Evolutionary conservation across 352 stramenopile species (phyloP).

Genomic region (Globisporangium okanoganense): DNA sequence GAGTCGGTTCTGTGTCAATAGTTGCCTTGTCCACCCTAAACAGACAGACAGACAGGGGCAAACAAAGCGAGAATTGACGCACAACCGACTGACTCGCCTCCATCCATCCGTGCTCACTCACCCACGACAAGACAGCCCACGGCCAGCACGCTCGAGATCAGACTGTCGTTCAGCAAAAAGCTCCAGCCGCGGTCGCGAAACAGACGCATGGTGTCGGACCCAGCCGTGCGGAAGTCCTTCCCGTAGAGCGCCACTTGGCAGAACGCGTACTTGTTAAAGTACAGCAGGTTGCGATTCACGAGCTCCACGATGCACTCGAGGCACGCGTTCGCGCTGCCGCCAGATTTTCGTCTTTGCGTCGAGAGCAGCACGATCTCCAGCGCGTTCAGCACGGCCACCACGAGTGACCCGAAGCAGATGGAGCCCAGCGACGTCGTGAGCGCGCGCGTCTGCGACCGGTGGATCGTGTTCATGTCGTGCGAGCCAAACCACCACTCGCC

Average conservation of each 20-base stretch:
- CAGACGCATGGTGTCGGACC: constrained; percentile 73
- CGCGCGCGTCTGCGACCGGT: constrained; percentile 56
- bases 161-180: constrained; percentile 70
- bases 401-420: constrained; percentile 80
- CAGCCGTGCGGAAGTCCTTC: constrained; percentile 73
- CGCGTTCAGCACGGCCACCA: constrained; percentile 65
- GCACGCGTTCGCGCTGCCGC: constrained; percentile 61
- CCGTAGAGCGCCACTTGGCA: constrained; percentile 85
- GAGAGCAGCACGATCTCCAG: constrained; percentile 68
- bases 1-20: background rate
- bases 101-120: constrained; percentile 19
- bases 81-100: background rate
- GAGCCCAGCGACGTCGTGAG: constrained; percentile 77
- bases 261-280: constrained; percentile 89
- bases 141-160: constrained; percentile 74
- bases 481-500: constrained; percentile 85
- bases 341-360: constrained; percentile 56
- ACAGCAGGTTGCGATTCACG: constrained; percentile 68
- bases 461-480: constrained; percentile 69
- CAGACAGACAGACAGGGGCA: background rate
- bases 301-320: constrained; percentile 78
- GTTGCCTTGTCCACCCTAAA: background rate
- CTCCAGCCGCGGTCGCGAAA: constrained; percentile 82
- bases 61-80: background rate
- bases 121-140: constrained; percentile 76